Conservation (phyloP, 345 rosid genomes). For the Angophora floribunda region DNA sequence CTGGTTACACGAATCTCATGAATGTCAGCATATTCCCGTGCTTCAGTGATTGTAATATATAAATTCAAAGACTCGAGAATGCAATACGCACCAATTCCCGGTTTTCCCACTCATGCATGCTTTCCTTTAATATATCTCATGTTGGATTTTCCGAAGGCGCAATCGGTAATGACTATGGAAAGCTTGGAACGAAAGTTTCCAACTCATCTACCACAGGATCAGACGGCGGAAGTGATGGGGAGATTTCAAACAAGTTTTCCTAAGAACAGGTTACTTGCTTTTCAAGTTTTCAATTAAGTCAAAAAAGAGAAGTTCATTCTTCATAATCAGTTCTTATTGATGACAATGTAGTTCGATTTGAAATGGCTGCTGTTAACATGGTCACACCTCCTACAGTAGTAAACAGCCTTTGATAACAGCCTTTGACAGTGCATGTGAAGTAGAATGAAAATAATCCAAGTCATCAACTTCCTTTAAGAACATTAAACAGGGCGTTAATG, state of each 20-base stretch:
- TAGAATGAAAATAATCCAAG: neutral
- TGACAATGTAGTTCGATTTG: neutral
- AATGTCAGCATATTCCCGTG: slow-evolving; percentile 22
- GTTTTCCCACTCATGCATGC: neutral
- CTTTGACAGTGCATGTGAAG: neutral
- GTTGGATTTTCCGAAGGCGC: slow-evolving; percentile 17
- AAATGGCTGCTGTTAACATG: neutral
- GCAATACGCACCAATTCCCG: neutral
- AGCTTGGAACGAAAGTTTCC: slow-evolving; percentile 23
- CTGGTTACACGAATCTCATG: slow-evolving; percentile 15
- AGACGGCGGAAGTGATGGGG: slow-evolving; percentile 12
- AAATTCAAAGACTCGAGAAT: neutral
- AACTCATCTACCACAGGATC: neutral
- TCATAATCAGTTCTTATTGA: too few species aligned
- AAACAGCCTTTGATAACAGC: too few species aligned
- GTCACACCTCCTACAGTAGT: neutral
- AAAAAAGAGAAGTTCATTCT: too few species aligned
- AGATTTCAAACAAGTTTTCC: neutral
- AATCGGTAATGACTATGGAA: slow-evolving; percentile 29
- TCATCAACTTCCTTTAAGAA: neutral
- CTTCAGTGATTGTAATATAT: slow-evolving; percentile 34
- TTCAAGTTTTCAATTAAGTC: too few species aligned
- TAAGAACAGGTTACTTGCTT: too few species aligned
- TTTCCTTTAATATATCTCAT: neutral
- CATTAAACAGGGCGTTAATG: neutral